Evolutionary conservation across 768 basidiomycete genomes (phyloP).

Genomic region (Lyophyllum semitale): DNA sequence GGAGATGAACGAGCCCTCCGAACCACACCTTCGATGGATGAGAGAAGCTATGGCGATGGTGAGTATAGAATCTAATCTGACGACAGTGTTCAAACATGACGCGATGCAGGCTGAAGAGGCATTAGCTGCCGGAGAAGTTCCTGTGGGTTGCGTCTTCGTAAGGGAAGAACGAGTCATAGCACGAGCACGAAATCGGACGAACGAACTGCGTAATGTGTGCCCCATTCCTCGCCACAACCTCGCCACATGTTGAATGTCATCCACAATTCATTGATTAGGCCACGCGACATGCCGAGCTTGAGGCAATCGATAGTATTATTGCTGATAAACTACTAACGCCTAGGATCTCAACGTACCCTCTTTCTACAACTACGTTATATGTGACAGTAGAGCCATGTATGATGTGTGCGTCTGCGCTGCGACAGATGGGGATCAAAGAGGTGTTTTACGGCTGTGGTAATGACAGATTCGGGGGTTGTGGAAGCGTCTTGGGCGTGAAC

Average conservation of each 20-base stretch:
- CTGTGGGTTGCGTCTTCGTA: conserved; percentile 96
- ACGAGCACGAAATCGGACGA: conserved; percentile 88
- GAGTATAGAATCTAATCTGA: conserved; percentile 16
- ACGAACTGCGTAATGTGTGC: conserved; percentile 86
- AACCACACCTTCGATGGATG: conserved; percentile 72
- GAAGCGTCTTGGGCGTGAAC: conserved; percentile 90
- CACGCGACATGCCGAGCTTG: conserved; percentile 95
- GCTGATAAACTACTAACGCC: conserved; percentile 61
- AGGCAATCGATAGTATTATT: conserved; percentile 90
- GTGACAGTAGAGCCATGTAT: conserved; percentile 99
- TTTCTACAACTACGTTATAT: conserved; percentile 83
- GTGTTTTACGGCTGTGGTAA: conserved; percentile 95
- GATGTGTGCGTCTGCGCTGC: conserved; percentile 96
- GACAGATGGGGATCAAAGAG: conserved; percentile 88
- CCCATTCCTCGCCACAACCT: background rate
- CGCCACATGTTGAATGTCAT: background rate
- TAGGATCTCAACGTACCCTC: conserved; percentile 52
- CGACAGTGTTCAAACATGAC: conserved; percentile 11
- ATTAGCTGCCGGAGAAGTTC: conserved; percentile 82
- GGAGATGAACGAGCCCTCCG: conserved; percentile 5
- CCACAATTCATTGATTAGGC: conserved; percentile 54
- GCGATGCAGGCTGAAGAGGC: conserved; percentile 78
- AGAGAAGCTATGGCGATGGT: conserved; percentile 83
- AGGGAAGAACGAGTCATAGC: conserved; percentile 78
- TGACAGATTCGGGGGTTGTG: conserved; percentile 96